Evolutionary conservation across 257 asterid species (phyloP).

Genomic region (Primulina huaijiensis): DNA sequence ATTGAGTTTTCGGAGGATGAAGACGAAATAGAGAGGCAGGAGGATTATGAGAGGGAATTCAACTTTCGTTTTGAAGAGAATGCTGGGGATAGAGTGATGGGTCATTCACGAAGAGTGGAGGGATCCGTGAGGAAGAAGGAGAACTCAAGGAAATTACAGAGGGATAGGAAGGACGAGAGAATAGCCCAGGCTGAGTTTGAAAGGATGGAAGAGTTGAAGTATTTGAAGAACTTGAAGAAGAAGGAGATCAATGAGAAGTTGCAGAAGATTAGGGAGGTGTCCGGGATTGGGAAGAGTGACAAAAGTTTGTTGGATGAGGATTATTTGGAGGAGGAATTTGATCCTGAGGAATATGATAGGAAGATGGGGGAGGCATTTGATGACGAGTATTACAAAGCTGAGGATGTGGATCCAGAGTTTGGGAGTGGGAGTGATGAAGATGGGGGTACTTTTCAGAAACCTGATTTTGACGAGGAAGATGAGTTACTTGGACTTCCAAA

Average conservation of each 20-base stretch:
- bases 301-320: conserved; percentile 42
- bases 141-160: conserved; percentile 62
- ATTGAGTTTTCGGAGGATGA: conserved; percentile 57
- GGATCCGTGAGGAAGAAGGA: conserved; percentile 86
- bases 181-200: conserved; percentile 58
- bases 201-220: conserved; percentile 72
- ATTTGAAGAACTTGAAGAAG: conserved; percentile 80
- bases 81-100: conserved; percentile 72
- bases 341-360: conserved; percentile 67
- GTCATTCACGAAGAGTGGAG: conserved; percentile 66
- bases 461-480: conserved; percentile 81
- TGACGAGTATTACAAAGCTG: conserved; percentile 57
- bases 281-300: conserved; percentile 59
- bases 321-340: conserved; percentile 79
- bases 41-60: conserved; percentile 69
- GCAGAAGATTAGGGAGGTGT: conserved; percentile 69
- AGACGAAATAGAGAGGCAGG: conserved; percentile 72
- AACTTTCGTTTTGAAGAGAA: conserved; percentile 81
- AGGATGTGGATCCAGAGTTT: conserved; percentile 58
- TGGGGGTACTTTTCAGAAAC: conserved; percentile 47
- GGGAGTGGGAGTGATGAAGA: conserved; percentile 59
- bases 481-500: conserved; percentile 73
- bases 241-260: conserved; percentile 77
- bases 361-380: conserved; percentile 71
- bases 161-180: conserved; percentile 88